Base-by-base conservation (phyloP, 148 eudicot species). In the Chenopodium berlandieri region DNA sequence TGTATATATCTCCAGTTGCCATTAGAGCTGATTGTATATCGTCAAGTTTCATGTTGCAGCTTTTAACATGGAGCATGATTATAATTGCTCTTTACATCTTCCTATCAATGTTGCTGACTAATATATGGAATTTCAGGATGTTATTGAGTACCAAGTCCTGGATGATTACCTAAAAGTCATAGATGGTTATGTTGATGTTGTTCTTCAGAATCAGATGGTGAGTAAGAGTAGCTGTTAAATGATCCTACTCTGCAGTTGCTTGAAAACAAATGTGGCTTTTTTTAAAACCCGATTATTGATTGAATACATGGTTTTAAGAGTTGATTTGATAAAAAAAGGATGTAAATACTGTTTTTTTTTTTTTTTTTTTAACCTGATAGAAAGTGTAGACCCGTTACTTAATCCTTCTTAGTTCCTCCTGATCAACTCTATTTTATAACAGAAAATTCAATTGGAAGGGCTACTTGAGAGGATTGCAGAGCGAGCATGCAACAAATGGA, bases 171-270 rank as follows among this genome's bases (percentile, higher is more conserved):
- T 91, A 88, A 93, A 82, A 85, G 88, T 91, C 58, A 80, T 90
- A 68, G 93, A 91, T 86, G 93, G 90, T 83, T 91, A 86, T 82
- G 69, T 90, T 79, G 97, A 93, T 79, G 87, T 90, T 62, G 54
- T 90, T 81, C 89, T 93, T 79, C 92, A 90, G 81, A 90, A 90
- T 85, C 88, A 91, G 73, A 89, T 91, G 93, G 97, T 91, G 88
- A 86, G 89, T 86, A 52, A 83, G 67, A 27, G 67, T 27, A 75
- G 31, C 22, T 4, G 19, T 54, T 81, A 10, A 81, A 16, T 46
- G 25, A 58, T 22, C 50, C 74, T n/a, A 34, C 63, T 78, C 40
- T 64, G 71, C 34, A 19, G 13, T 71, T 66, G 71, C 30, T 74
- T 9, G 47, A 73, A 30, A 40, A 40, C 44, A 40, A 37, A 40